Base-by-base conservation (phyloP, 2,329 filamentous ascomycete species). In the Davidsoniella neocaledoniae region DNA sequence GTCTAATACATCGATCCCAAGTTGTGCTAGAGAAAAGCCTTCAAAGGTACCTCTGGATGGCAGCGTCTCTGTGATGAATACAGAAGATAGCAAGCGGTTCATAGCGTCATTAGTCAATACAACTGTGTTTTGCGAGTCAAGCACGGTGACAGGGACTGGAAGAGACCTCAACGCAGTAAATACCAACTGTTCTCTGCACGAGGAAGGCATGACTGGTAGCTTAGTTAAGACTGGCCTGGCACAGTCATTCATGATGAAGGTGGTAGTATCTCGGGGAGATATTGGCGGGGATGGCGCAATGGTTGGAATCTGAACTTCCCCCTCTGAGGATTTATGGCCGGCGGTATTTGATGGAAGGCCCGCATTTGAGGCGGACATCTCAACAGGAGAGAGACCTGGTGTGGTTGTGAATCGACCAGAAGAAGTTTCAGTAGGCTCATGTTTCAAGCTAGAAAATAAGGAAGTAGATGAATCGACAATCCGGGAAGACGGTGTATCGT, bases 101-200 rank as follows among this genome's bases (percentile, higher is more conserved):
- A 86, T 81, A 17, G 83, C 79, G 56, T 86, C 80, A 57, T 88
- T 88, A 29, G 81, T 83, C 39, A 87, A 63, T 1, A 83, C 71
- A 2, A 87, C 73, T 0, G 79, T 83, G 62, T 86, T 87, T 26
- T 74, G 58, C 36, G 71, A 75, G 46, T 79, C 80, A 36, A 88
- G 65, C 1, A 88, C 76, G 36, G 87, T 61, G 4, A 85, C 61
- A 0, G 83, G 83, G 43, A 85, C 76, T 0, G 83, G 84, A 4
- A 88, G 68, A 58, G 83, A 86, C 58, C 84, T 81, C 63, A 88
- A 66, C 4, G 81, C 77, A 1, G 78, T 74, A 53, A 84, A 77
- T 19, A 81, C 78, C 38, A 79, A 63, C 56, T 77, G 72, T 1
- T 66, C 69, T 0, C 71, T 67, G 0, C 69, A 71, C 45, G 71